Conservation (phyloP, 495 filamentous ascomycete species). For the Aspergillus panamensis region DNA sequence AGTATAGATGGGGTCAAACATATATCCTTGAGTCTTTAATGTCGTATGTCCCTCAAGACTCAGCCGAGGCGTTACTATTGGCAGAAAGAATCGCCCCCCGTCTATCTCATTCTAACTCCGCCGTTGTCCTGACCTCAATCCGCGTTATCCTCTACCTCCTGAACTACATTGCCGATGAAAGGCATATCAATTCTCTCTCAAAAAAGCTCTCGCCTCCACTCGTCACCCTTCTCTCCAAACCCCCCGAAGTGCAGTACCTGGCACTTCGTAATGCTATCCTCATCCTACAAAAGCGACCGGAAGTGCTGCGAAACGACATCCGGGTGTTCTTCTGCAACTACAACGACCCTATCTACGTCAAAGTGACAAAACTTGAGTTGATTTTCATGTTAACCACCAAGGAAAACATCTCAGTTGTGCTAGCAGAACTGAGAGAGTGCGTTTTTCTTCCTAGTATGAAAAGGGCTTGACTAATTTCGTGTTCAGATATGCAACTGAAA, state of each 20-base stretch:
- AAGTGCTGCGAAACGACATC: conserved; percentile 94
- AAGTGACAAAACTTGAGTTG: conserved; percentile 96
- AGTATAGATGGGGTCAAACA: conserved; percentile 88
- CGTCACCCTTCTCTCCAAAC: conserved; percentile 92
- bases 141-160: conserved; percentile 95
- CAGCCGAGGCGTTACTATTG: conserved; percentile 78
- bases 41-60: conserved; percentile 95
- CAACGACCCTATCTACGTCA: conserved; percentile 99
- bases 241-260: conserved; percentile 95
- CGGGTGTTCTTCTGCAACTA: conserved; percentile 99
- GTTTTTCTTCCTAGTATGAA: conserved; percentile 8
- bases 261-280: conserved; percentile 91
- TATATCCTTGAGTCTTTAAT: conserved; percentile 98
- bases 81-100: conserved; percentile 93
- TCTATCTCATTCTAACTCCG: conserved; percentile 92
- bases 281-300: conserved; percentile 88
- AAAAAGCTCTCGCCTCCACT: conserved; percentile 93
- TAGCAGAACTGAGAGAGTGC: conserved; percentile 90
- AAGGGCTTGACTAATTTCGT: conserved; percentile 9
- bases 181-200: conserved; percentile 83
- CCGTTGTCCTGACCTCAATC: conserved; percentile 93
- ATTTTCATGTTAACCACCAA: conserved; percentile 99
- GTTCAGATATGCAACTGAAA: conserved; percentile 83
- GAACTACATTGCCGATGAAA: conserved; percentile 97
- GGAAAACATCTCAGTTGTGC: conserved; percentile 91